These are phyloP conservation scores for Lagenaria siceraria DNA, from an alignment of 306 rosid genomes.

Conservation along the genomic window DNA sequence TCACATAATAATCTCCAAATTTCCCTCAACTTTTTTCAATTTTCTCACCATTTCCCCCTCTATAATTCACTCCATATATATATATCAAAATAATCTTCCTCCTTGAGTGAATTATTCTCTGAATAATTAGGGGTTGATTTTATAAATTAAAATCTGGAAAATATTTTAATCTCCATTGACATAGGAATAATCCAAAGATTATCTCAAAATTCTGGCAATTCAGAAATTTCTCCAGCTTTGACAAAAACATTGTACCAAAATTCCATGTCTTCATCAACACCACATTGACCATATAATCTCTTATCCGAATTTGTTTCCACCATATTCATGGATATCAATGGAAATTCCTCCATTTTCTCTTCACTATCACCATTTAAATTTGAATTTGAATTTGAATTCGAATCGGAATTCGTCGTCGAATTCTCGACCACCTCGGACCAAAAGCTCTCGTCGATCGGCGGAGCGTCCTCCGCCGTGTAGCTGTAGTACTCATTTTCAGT, in stretches of 20 bases:
- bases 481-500: not conserved
- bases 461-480: slow-evolving; percentile 25
- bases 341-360: slow-evolving; percentile 16
- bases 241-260: slow-evolving; percentile 77
- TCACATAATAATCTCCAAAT: not conserved
- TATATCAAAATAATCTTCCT: not conserved
- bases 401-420: not conserved
- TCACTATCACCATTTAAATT: slow-evolving; percentile 9
- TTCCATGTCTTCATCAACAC: slow-evolving; percentile 52
- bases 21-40: not conserved
- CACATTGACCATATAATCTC: slow-evolving; percentile 2
- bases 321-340: slow-evolving; percentile 12
- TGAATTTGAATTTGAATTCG: not conserved
- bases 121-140: not conserved
- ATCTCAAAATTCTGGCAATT: slow-evolving; percentile 42
- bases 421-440: slow-evolving; percentile 13
- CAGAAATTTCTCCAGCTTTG: slow-evolving; percentile 25
- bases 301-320: slow-evolving; percentile 10
- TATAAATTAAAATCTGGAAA: not conserved
- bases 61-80: not conserved
- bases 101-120: not conserved
- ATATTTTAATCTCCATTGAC: not conserved
- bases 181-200: not conserved
- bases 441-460: slow-evolving; percentile 10
- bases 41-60: not conserved